A percentile compares a stretch with the other conserved stretches of the same genome.
Conservation (phyloP, 192 early-diverging fungal species). For the Coemansia sp. region DNA sequence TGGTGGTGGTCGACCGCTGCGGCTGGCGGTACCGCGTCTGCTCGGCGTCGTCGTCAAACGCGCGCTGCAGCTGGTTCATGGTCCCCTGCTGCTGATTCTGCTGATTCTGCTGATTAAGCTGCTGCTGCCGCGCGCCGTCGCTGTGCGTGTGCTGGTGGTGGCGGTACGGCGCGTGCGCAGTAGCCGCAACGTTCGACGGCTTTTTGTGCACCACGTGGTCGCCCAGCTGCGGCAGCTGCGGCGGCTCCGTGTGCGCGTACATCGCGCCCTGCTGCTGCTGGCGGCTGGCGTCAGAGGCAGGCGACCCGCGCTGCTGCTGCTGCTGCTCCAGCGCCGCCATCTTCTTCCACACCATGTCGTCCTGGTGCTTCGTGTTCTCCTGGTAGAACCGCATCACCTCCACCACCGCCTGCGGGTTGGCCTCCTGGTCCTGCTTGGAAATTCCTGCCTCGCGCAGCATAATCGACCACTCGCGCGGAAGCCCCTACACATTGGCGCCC, state of each 20-base stretch:
- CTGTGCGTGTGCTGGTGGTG: slow-evolving; percentile 43
- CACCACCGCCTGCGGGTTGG: slow-evolving; percentile 84
- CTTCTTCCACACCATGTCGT: slow-evolving; percentile 49
- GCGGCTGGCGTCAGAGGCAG: slow-evolving; percentile 35
- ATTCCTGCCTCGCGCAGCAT: slow-evolving; percentile 92
- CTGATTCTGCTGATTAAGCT: not conserved
- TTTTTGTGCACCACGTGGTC: slow-evolving; percentile 26
- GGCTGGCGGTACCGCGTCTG: slow-evolving; percentile 46
- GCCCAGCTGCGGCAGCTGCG: slow-evolving; percentile 46
- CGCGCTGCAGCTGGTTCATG: slow-evolving; percentile 27
- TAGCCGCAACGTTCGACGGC: slow-evolving; percentile 22
- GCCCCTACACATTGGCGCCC: slow-evolving; percentile 56
- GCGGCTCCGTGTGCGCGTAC: slow-evolving; percentile 28
- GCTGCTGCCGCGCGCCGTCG: slow-evolving; percentile 26
- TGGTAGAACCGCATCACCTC: slow-evolving; percentile 83
- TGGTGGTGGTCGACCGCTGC: slow-evolving; percentile 29
- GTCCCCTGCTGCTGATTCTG: slow-evolving; percentile 3
- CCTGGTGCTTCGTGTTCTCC: slow-evolving; percentile 55
- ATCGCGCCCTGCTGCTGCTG: slow-evolving; percentile 18
- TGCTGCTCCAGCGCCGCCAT: slow-evolving; percentile 37
- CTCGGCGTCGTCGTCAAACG: slow-evolving; percentile 42
- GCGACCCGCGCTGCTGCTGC: slow-evolving; percentile 6
- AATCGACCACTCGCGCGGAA: slow-evolving; percentile 90
- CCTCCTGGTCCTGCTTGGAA: slow-evolving; percentile 87
- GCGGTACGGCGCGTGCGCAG: slow-evolving; percentile 42